Evolutionary conservation across 257 asterid species (phyloP).

Genomic region (Haberlea rhodopensis): DNA sequence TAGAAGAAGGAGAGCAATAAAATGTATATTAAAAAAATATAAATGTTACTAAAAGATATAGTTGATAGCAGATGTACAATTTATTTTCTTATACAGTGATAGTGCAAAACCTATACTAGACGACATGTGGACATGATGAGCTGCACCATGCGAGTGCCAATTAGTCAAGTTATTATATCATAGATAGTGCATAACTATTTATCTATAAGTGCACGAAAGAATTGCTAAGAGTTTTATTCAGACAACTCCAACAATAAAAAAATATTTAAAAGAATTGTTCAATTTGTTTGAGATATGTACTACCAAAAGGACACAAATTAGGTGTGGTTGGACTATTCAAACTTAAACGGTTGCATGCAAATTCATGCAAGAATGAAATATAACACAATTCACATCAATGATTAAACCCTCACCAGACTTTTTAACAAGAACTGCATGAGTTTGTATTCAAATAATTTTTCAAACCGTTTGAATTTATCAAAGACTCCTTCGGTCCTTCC

Average conservation of each 20-base stretch:
- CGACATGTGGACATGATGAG: no score
- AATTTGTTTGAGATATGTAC: neutral
- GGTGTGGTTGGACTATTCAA: slow-evolving; percentile 54
- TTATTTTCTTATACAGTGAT: no score
- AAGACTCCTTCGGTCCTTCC: neutral
- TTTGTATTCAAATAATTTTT: slow-evolving; percentile 20
- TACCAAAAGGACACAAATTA: slow-evolving; percentile 15
- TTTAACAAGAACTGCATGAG: slow-evolving; percentile 52
- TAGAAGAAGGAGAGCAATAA: neutral
- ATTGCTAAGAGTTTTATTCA: no score
- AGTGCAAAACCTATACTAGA: no score
- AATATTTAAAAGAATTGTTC: neutral
- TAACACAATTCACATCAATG: slow-evolving; percentile 45
- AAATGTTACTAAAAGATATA: no score
- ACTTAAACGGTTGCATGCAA: slow-evolving; percentile 37
- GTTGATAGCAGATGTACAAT: no score
- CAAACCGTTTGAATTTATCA: slow-evolving; percentile 11
- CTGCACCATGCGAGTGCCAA: no score
- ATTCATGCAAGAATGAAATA: slow-evolving; percentile 32
- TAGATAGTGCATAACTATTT: no score
- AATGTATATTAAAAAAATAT: no score
- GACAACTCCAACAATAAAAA: no score
- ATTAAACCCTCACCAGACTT: slow-evolving; percentile 57
- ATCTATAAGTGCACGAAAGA: no score
- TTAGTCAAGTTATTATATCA: no score